Evolutionary conservation across 441 rosid genomes (phyloP).

Genomic region (Syzygium syzygioides): DNA sequence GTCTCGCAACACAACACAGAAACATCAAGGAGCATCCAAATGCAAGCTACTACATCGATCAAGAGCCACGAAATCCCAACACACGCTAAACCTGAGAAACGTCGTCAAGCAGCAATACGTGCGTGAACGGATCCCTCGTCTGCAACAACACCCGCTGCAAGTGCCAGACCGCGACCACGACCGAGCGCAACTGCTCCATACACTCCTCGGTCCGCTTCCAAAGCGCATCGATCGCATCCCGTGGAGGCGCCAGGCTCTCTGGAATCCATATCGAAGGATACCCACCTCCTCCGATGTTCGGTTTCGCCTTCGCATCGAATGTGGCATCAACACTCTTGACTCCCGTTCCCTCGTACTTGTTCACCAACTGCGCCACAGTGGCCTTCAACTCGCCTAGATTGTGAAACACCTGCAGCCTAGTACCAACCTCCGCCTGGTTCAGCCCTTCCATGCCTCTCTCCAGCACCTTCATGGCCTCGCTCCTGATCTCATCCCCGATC

Average conservation of each 20-base stretch:
- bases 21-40: background rate
- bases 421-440: constrained; percentile 94
- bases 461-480: constrained; percentile 70
- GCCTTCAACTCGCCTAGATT: constrained; percentile 75
- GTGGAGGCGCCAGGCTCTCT: too few relatives aligned
- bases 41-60: background rate
- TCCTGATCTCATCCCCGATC: constrained; percentile 43
- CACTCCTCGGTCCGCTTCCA: constrained; percentile 91
- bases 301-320: constrained; percentile 90
- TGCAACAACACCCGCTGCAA: constrained; percentile 94
- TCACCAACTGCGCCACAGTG: constrained; percentile 76
- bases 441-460: constrained; percentile 94
- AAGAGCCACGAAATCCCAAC: background rate
- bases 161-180: constrained; percentile 88
- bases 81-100: constrained; percentile 70
- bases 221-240: constrained; percentile 47
- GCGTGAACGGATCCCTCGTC: constrained; percentile 95
- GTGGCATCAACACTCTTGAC: constrained; percentile 74
- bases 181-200: constrained; percentile 78
- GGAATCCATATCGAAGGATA: too few relatives aligned
- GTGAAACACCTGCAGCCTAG: constrained; percentile 91
- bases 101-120: constrained; percentile 85
- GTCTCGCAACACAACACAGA: background rate
- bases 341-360: constrained; percentile 66
- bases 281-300: too few relatives aligned